phyloP scores from a whole-genome alignment of 257 asterid species.

The Solanum rostratum region DNA sequence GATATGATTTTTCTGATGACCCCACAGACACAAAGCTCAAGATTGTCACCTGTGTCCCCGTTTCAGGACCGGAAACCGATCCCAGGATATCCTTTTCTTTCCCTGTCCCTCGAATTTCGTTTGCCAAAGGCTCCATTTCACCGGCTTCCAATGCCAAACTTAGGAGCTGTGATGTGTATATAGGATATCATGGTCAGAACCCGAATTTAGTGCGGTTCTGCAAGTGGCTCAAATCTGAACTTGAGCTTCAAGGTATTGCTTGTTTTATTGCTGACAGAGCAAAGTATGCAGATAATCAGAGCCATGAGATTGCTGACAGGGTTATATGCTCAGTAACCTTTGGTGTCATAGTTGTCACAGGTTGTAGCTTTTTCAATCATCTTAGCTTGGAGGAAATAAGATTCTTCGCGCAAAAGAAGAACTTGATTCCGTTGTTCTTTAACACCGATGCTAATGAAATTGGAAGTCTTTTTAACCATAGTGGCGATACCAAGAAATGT shows the following conservation, averaged over 20 bases:
- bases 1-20: constrained; percentile 29
- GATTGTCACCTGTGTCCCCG: constrained; percentile 53
- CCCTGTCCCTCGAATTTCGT: constrained; percentile 71
- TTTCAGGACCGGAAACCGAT: constrained; percentile 25
- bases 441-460: constrained; percentile 43
- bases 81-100: constrained; percentile 79
- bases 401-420: constrained; percentile 80
- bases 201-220: constrained; percentile 61
- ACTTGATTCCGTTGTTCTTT: constrained; percentile 68
- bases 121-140: constrained; percentile 55
- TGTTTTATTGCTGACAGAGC: constrained; percentile 79
- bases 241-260: constrained; percentile 86
- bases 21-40: constrained; percentile 40
- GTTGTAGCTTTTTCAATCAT: constrained; percentile 41
- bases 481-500: constrained; percentile 44
- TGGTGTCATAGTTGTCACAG: constrained; percentile 60
- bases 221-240: constrained; percentile 87
- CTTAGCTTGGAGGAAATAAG: constrained; percentile 62
- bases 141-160: constrained; percentile 69
- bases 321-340: constrained; percentile 71
- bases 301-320: constrained; percentile 82
- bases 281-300: constrained; percentile 60
- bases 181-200: constrained; percentile 67
- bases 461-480: constrained; percentile 18
- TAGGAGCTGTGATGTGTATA: constrained; percentile 80